Evolutionary conservation across 345 rosid genomes (phyloP), one percentile per base, ranked within the genome.

Genomic region (Eucalyptus grandis): DNA sequence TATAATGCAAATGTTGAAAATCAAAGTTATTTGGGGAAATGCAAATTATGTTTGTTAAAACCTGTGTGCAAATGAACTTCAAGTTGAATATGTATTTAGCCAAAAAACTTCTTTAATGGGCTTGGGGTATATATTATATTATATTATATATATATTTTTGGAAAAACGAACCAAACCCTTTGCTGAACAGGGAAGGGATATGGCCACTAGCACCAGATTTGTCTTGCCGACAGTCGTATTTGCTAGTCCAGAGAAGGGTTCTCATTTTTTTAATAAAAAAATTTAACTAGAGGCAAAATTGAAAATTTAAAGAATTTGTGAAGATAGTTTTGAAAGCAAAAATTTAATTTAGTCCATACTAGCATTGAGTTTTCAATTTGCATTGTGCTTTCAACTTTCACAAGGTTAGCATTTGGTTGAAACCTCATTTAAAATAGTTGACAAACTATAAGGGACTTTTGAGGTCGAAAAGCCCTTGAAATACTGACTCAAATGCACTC

Each of bases 121-220:
- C 24, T 53, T 19, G 1, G 10, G 9, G 15, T 49, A 49, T 49
- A 44, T 44, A 44, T 43, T 43, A 43, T 40, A 43, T 43, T 40
- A 43, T 43, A 43, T 43, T 49, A 49, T 49, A 13, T 49, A 49
- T 49, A 13, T 5, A 13, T 5, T 47, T 49, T 49, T 14, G 6
- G 17, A 14, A 14, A 15, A 53, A 53, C 1, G 56, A 53, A 17
- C 56, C 9, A 17, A 53, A 17, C 4, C 22, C 0, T 53, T 17
- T 0, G 0, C 4, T 0, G 0, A 0, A 53, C 4, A 3, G 1
- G 9, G 22, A 53, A 53, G 0, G 4, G 9, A 53, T 53, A 53
- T 53, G 56, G 56, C 0, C 10, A 0, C 0, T 7, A 0, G 56
- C 1, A 0, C 56, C 22, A 17, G 1, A 51, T 51, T 7, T 16